phyloP scores from a whole-genome alignment of 192 early-diverging fungal species.

The Phycomyces nitens region DNA sequence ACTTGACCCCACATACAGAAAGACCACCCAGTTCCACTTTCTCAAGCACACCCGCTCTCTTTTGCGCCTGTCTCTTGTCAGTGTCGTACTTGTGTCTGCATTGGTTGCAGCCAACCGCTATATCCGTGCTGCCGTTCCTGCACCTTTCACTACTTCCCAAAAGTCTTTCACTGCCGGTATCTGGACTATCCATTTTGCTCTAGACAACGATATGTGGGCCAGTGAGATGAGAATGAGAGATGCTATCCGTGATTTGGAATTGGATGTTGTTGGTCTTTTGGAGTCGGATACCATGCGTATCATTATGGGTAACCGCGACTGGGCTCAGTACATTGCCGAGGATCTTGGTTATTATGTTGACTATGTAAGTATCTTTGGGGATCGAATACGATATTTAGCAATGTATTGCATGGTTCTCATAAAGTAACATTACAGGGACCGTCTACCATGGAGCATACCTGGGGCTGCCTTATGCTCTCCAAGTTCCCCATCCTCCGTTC shows the following conservation, averaged over 20 bases:
- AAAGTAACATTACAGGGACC: conserved; percentile 62
- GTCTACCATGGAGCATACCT: conserved; percentile 82
- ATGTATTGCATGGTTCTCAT: neutral
- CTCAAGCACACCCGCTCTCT: conserved; percentile 35
- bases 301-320: conserved; percentile 84
- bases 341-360: conserved; percentile 75
- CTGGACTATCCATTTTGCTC: conserved; percentile 84
- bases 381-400: neutral
- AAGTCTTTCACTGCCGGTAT: conserved; percentile 72
- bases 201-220: conserved; percentile 85
- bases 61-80: conserved; percentile 36
- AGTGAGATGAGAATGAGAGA: conserved; percentile 69
- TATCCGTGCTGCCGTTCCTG: conserved; percentile 46
- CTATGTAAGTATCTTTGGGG: conserved; percentile 42
- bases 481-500: conserved; percentile 80
- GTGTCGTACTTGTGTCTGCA: conserved; percentile 35
- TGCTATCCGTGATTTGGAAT: conserved; percentile 70
- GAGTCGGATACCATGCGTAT: conserved; percentile 77
- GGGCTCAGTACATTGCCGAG: conserved; percentile 74
- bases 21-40: conserved; percentile 20
- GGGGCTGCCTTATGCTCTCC: conserved; percentile 82
- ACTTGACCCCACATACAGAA: neutral
- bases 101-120: conserved; percentile 42
- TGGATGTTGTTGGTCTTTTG: conserved; percentile 76
- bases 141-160: conserved; percentile 59